phyloP scores from a whole-genome alignment of 2,329 filamentous ascomycete genomes.

The Orbilia ellipsospora region DNA sequence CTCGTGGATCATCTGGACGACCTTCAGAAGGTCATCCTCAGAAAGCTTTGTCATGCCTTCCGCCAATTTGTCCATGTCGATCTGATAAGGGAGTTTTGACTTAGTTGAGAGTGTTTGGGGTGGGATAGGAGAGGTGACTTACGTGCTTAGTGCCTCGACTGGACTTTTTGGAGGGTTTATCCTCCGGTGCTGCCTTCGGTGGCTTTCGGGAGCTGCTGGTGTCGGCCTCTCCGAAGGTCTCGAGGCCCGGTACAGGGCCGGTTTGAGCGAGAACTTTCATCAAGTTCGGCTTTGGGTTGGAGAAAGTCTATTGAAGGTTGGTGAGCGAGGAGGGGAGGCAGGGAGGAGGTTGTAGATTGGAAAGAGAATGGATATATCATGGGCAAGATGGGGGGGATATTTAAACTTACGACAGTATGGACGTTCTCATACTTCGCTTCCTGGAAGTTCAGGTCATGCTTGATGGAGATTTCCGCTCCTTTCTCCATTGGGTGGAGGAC shows the following conservation, averaged over 20 bases:
- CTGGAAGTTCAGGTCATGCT: constrained; percentile 92
- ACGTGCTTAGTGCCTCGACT: constrained; percentile 73
- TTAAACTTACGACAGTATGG: constrained; percentile 74
- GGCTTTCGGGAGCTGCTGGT: constrained; percentile 69
- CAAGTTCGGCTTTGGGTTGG: constrained; percentile 90
- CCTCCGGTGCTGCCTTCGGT: constrained; percentile 67
- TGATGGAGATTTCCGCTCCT: constrained; percentile 79
- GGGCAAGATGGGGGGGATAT: neutral
- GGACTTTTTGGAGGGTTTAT: constrained; percentile 76
- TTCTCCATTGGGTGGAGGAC: constrained; percentile 86
- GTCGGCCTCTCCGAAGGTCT: constrained; percentile 70
- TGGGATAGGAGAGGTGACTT: constrained; percentile 56
- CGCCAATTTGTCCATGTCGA: constrained; percentile 96
- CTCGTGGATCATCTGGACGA: constrained; percentile 98
- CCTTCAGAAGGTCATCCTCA: constrained; percentile 92
- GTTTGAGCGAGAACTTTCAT: constrained; percentile 82
- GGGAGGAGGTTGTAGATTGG: neutral
- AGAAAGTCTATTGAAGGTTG: constrained; percentile 73
- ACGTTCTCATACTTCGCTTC: constrained; percentile 82
- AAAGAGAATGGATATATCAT: no score
- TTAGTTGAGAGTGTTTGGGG: neutral
- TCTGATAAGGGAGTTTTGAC: constrained; percentile 61
- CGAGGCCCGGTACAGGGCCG: constrained; percentile 82
- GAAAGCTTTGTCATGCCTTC: constrained; percentile 87
- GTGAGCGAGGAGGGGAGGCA: no score